Percentiles rank a stretch among this genome's conserved stretches.
Conservation (phyloP, 805 yeast species). For the Metschnikowia rubicola region DNA sequence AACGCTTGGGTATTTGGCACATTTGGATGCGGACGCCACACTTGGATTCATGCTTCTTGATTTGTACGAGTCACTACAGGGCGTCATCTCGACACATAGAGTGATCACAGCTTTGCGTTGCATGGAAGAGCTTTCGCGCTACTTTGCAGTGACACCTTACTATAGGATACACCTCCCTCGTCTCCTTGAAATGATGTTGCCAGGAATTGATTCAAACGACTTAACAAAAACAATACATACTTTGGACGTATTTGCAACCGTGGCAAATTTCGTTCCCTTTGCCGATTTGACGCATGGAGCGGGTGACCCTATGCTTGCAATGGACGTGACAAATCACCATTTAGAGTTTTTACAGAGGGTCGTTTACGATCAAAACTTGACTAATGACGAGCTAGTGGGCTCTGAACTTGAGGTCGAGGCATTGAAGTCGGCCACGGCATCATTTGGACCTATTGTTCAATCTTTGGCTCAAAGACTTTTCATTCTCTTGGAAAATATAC, state of each 20-base stretch:
- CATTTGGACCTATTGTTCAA: conserved; percentile 58
- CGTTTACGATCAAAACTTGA: conserved; percentile 23
- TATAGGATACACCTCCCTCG: conserved; percentile 79
- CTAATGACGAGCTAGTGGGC: conserved; percentile 37
- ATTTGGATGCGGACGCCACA: conserved; percentile 52
- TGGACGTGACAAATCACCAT: conserved; percentile 65
- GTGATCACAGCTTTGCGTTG: conserved; percentile 68
- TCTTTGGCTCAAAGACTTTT: conserved; percentile 58
- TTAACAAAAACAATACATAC: conserved; percentile 67
- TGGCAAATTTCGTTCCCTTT: conserved; percentile 71
- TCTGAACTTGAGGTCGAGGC: conserved; percentile 50
- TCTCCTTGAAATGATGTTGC: conserved; percentile 61
- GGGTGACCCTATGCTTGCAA: conserved; percentile 34
- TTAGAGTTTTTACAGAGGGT: conserved; percentile 49
- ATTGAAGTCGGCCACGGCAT: conserved; percentile 66
- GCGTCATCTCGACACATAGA: conserved; percentile 75
- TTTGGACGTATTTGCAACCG: conserved; percentile 63
- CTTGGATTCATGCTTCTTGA: conserved; percentile 60
- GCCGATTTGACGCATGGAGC: conserved; percentile 50
- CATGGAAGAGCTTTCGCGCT: conserved; percentile 61
- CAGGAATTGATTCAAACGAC: conserved; percentile 89
- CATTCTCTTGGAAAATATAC: conserved; percentile 62
- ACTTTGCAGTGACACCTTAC: conserved; percentile 57
- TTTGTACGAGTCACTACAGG: conserved; percentile 70
- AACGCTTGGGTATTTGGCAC: conserved; percentile 61